phyloP scores from a whole-genome alignment of 2,329 filamentous ascomycete genomes.

The Fusarium illudens region DNA sequence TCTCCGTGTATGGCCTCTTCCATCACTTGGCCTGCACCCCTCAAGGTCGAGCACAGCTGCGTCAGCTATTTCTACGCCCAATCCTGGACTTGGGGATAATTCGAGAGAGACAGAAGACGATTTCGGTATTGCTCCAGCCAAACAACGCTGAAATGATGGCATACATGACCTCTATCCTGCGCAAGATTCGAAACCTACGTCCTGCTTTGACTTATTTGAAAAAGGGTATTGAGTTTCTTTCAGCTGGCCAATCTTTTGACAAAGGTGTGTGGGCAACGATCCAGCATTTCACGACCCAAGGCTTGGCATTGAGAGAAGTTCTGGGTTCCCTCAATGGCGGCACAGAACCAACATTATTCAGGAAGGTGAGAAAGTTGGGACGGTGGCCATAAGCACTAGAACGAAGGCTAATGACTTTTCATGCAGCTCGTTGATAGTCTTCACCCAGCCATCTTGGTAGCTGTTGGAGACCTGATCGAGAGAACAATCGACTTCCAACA shows the following conservation, averaged over 20 bases:
- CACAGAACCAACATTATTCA: constrained; percentile 29
- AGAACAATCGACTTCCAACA: constrained; percentile 82
- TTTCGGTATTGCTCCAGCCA: constrained; percentile 70
- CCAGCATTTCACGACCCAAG: constrained; percentile 73
- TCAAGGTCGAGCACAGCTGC: constrained; percentile 78
- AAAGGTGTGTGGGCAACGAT: constrained; percentile 79
- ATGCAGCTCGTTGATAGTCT: constrained; percentile 66
- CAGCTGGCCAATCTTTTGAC: constrained; percentile 61
- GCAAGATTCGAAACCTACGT: constrained; percentile 79
- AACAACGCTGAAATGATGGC: constrained; percentile 69
- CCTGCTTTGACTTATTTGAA: constrained; percentile 73
- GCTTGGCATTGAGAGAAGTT: constrained; percentile 73
- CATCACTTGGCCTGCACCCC: constrained; percentile 76
- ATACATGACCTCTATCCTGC: constrained; percentile 68
- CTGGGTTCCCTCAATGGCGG: constrained; percentile 48
- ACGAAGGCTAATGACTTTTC: constrained; percentile 10
- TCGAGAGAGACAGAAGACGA: constrained; percentile 73
- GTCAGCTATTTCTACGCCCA: constrained; percentile 84
- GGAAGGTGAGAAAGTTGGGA: constrained; percentile 56
- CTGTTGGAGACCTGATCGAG: constrained; percentile 75
- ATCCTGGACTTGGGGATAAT: constrained; percentile 75
- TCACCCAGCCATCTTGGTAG: constrained; percentile 65
- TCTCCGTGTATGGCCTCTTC: constrained; percentile 87
- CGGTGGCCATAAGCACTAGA: not conserved
- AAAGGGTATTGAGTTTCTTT: constrained; percentile 74